Base-by-base conservation (phyloP, 768 basidiomycete species). In the Cystoderma amianthinum region DNA sequence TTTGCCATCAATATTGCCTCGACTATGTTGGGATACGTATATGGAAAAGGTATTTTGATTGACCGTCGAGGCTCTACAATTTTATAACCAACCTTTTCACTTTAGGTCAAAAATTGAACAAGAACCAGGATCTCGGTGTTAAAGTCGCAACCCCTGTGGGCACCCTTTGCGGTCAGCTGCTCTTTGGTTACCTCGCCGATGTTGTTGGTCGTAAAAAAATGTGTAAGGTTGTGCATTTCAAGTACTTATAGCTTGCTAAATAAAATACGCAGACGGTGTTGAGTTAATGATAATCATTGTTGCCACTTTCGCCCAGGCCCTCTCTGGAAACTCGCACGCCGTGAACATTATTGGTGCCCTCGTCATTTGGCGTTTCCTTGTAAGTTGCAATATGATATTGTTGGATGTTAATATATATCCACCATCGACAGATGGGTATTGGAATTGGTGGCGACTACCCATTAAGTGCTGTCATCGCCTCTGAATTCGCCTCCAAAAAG, bases 391-490 rank as follows among this genome's bases (percentile, higher is more conserved):
- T n/a, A n/a, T n/a, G n/a, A n/a, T n/a, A n/a, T n/a, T n/a, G n/a
- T n/a, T n/a, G n/a, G n/a, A n/a, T n/a, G n/a, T n/a, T n/a, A n/a
- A n/a, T n/a, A n/a, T n/a, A n/a, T n/a, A n/a, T n/a, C n/a, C n/a
- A n/a, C n/a, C n/a, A n/a, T n/a, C n/a, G n/a, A 6, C 34, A 76
- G 80, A 79, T 79, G 75, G 87, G 87, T 0, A 58, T 91, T 2
- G 90, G 91, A 4, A 86, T 93, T 13, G 91, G 90, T 3, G 91
- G 91, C 13, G 91, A 94, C 51, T 93, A 94, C 56, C 91, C 91
- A 4, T 58, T 93, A 0, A 79, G 75, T 39, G 85, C 91, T 13
- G 82, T 90, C 52, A 93, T 94, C 52, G 81, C 90, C 2, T 90
- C 86, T 22, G 91, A 95, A 55, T 95, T 93, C 50, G 83, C 91